Base-by-base conservation (phyloP, 2,329 filamentous ascomycete genomes). In the Botryosphaeria dothidea region DNA sequence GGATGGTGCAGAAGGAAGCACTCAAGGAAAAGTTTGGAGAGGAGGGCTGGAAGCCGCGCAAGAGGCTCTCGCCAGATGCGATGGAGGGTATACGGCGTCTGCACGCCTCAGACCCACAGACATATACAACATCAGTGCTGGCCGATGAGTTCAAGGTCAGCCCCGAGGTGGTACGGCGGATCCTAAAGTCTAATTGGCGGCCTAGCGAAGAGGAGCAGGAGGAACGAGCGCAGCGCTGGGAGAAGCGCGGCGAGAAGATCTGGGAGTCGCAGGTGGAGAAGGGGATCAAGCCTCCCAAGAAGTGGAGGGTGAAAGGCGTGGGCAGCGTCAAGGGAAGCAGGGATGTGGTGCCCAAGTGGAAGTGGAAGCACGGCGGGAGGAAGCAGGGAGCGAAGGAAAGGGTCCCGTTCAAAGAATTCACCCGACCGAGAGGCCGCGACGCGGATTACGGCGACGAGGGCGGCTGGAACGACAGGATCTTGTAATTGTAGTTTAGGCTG, bases 51-150 rank as follows among this genome's bases (percentile, higher is more conserved):
- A 84, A 85, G 29, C 94, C 95, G 31, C 85, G 86, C 56, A 97
- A 96, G 78, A 89, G 89, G 66, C 84, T 99, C 9, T 98, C 95
- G 0, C 95, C 95, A 0, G 94, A 98, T 77, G 92, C 93, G 0
- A 82, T 97, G 34, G 89, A 91, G n/a, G 93, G 93, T 46, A 96
- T 99, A 70, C 88, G 93, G 46, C 89, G 91, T 21, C 82, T 99
- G 36, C 88, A 97, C 76, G 81, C 85, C 27, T 88, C 92, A 70
- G 90, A 92, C 68, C 92, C 94, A 0, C 84, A 90, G 2, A 83
- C 85, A 65, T 97, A 93, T 80, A 91, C 90, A 3, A 96, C 91
- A 0, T 78, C 84, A 17, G 84, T 87, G 36, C 86, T 98, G 15
- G 87, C 94, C 0, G 74, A 88, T 1, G 87, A 92, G 70, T 99